Conservation (phyloP, 495 filamentous ascomycete genomes). For the Xylaria intraflava region DNA sequence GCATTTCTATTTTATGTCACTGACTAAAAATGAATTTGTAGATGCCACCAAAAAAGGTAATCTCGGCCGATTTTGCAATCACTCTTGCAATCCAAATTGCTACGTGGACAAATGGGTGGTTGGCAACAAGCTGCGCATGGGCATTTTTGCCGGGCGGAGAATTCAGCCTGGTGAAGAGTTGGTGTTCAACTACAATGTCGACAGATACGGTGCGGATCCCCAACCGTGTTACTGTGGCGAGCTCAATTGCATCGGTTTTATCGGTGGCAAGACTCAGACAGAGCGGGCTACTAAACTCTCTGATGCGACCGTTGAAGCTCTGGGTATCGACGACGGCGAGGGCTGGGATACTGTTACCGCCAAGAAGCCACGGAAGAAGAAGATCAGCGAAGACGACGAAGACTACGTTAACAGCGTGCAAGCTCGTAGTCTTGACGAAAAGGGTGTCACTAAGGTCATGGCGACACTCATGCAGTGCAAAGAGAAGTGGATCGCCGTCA, state of each 20-base stretch:
- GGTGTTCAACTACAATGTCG: slow-evolving; percentile 99
- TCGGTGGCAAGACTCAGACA: slow-evolving; percentile 96
- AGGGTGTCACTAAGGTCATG: slow-evolving; percentile 95
- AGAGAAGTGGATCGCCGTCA: slow-evolving; percentile 99
- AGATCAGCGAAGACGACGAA: slow-evolving; percentile 88
- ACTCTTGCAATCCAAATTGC: slow-evolving; percentile 98
- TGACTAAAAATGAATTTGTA: slow-evolving; percentile 92
- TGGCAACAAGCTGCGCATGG: slow-evolving; percentile 97
- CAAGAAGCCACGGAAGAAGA: slow-evolving; percentile 88
- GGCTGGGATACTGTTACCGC: slow-evolving; percentile 85
- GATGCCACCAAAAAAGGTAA: slow-evolving; percentile 97
- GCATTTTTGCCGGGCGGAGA: slow-evolving; percentile 87
- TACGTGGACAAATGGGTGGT: slow-evolving; percentile 99
- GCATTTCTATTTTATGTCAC: slow-evolving; percentile 99
- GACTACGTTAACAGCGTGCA: slow-evolving; percentile 91
- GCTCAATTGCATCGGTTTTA: slow-evolving; percentile 90
- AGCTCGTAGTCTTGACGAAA: slow-evolving; percentile 75
- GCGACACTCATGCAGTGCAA: slow-evolving; percentile 96
- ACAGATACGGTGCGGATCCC: slow-evolving; percentile 93
- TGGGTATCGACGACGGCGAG: slow-evolving; percentile 91
- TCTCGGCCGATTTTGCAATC: slow-evolving; percentile 95
- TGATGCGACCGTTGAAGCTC: slow-evolving; percentile 82
- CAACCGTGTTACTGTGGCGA: slow-evolving; percentile 97
- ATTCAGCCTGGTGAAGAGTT: slow-evolving; percentile 89
- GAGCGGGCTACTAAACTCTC: slow-evolving; percentile 90